phyloP scores from a whole-genome alignment of 495 filamentous ascomycete species.

The Penicillium lividum region DNA sequence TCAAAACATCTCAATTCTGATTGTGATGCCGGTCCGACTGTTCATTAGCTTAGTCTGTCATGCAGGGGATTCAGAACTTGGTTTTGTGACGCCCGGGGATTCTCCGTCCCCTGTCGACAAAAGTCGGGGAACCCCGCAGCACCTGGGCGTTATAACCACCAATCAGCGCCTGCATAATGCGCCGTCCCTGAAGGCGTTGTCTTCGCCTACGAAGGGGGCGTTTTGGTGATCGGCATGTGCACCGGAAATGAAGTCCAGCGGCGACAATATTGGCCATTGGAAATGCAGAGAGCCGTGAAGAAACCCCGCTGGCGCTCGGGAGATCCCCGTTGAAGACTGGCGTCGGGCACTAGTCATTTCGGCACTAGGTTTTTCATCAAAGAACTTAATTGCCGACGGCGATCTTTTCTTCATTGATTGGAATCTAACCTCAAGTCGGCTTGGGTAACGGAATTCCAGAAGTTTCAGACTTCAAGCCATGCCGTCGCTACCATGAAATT shows the following conservation, averaged over 20 bases:
- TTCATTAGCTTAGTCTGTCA: background rate
- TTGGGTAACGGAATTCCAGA: background rate
- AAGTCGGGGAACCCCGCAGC: background rate
- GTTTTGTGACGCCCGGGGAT: constrained; percentile 12
- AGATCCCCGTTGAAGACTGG: constrained; percentile 21
- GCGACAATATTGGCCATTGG: background rate
- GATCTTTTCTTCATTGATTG: background rate
- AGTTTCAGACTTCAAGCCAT: background rate
- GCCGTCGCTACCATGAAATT: background rate
- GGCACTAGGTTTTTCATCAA: background rate
- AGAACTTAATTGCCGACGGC: constrained; percentile 3
- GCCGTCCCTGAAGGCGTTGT: constrained; percentile 3
- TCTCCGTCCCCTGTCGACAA: constrained; percentile 28
- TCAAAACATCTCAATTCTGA: background rate
- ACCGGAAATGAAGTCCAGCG: constrained; percentile 4
- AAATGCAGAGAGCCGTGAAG: constrained; percentile 19
- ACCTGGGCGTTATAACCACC: constrained; percentile 10
- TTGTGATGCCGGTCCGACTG: background rate
- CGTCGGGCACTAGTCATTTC: constrained; percentile 7
- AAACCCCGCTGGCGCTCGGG: constrained; percentile 12
- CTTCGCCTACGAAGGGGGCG: constrained; percentile 13
- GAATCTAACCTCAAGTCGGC: background rate
- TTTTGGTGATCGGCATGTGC: constrained; percentile 18
- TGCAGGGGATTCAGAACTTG: background rate
- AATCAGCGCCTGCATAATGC: constrained; percentile 6